Evolutionary conservation across 2,329 filamentous ascomycete species (phyloP).

Genomic region (Monosporascus sp.): DNA sequence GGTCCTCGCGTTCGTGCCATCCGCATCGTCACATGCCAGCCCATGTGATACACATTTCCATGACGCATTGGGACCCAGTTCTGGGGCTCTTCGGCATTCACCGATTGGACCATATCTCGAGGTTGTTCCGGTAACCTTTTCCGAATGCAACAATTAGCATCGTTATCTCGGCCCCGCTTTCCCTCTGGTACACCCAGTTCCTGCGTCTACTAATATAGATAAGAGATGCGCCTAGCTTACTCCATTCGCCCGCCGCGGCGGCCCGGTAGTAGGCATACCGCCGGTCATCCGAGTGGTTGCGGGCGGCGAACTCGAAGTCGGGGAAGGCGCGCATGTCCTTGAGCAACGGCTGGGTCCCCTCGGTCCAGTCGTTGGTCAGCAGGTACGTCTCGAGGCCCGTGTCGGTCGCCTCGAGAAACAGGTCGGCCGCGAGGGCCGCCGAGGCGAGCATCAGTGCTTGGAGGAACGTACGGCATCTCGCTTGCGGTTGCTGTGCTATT

Average conservation of each 20-base stretch:
- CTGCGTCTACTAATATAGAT: too few species aligned
- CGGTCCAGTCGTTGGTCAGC: conserved; percentile 25
- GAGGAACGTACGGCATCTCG: conserved; percentile 6
- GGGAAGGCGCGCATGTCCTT: conserved; percentile 38
- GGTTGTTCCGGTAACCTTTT: conserved; percentile 43
- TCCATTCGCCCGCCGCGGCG: conserved; percentile 44
- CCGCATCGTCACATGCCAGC: too few species aligned
- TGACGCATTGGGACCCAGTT: too few species aligned
- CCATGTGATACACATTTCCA: too few species aligned
- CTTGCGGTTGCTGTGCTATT: neutral
- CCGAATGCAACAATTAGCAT: neutral
- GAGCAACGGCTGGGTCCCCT: conserved; percentile 32
- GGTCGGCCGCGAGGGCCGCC: conserved; percentile 23
- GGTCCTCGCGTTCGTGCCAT: too few species aligned
- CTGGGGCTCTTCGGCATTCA: too few species aligned
- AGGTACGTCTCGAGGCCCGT: conserved; percentile 28
- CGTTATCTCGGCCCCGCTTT: neutral
- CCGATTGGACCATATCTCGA: conserved; percentile 33
- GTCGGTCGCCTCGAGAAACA: conserved; percentile 31
- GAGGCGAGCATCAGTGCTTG: conserved; percentile 14
- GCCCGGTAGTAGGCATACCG: conserved; percentile 46
- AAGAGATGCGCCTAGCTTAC: conserved; percentile 1
- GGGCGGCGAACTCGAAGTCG: conserved; percentile 46
- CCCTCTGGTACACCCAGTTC: too few species aligned
- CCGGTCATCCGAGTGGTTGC: conserved; percentile 34